Conservation (phyloP, 2,329 filamentous ascomycete species). For the Neurospora sp. region DNA sequence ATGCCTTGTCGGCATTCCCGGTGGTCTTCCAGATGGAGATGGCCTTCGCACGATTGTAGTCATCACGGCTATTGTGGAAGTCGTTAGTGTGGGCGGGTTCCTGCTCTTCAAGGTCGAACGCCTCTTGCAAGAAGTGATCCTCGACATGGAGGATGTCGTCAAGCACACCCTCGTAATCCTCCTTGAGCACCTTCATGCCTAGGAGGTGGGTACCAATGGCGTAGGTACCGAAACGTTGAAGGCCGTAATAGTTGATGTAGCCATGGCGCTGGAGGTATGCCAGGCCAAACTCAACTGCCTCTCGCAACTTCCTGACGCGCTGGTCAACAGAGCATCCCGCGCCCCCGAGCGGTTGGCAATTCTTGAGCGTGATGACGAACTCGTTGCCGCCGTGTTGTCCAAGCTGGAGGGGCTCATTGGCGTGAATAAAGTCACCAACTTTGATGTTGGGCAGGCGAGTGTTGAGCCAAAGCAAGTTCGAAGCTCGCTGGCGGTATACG, state of each 20-base stretch:
- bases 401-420: conserved; percentile 60
- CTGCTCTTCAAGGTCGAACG: conserved; percentile 26
- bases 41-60: conserved; percentile 66
- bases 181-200: conserved; percentile 73
- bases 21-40: conserved; percentile 63
- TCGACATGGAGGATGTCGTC: conserved; percentile 67
- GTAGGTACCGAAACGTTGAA: conserved; percentile 94
- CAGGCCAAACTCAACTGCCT: conserved; percentile 49
- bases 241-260: conserved; percentile 95
- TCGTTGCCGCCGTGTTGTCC: conserved; percentile 84
- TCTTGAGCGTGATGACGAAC: conserved; percentile 83
- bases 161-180: conserved; percentile 71
- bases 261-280: conserved; percentile 60
- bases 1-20: conserved; percentile 47
- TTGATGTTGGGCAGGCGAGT: conserved; percentile 50
- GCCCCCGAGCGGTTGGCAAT: conserved; percentile 54
- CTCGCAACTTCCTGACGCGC: conserved; percentile 31
- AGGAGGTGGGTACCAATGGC: conserved; percentile 75
- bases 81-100: conserved; percentile 15
- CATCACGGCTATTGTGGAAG: conserved; percentile 54
- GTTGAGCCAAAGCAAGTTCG: conserved; percentile 58
- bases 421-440: conserved; percentile 76
- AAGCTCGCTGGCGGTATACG: conserved; percentile 37
- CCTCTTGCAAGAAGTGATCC: conserved; percentile 47
- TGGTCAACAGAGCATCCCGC: conserved; percentile 36